Conservation (phyloP, 495 filamentous ascomycete genomes). For the Amphirosellinia nigrospora region DNA sequence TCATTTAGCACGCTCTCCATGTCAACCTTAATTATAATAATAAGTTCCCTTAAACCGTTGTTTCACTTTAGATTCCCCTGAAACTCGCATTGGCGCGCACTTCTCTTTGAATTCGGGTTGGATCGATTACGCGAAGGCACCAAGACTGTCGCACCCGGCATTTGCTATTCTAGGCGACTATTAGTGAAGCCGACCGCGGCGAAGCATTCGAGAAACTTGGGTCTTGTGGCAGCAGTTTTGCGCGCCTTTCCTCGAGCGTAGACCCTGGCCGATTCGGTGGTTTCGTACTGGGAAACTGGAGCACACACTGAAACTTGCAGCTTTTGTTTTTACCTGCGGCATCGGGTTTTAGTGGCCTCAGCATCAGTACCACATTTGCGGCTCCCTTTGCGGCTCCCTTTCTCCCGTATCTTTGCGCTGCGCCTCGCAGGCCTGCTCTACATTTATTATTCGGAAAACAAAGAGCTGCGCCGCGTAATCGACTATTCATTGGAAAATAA, state of each 20-base stretch:
- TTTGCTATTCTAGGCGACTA: not conserved
- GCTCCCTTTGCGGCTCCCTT: not conserved
- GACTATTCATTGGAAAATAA: not conserved
- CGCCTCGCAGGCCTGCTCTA: not conserved
- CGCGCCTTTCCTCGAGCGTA: not conserved
- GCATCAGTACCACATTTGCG: not conserved
- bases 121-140: not conserved
- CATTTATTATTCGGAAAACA: not conserved
- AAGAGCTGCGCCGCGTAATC: not conserved
- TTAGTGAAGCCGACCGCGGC: not conserved
- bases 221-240: not conserved
- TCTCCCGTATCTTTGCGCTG: not conserved
- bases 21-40: not conserved
- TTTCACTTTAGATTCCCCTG: not conserved
- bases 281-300: not conserved
- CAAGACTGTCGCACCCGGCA: not conserved
- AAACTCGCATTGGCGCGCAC: not conserved
- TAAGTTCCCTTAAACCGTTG: not conserved
- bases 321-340: conserved; percentile 14
- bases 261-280: not conserved
- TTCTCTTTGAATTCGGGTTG: not conserved
- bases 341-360: not conserved
- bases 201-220: conserved; percentile 4
- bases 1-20: not conserved
- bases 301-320: conserved; percentile 20